Evolutionary conservation across 1,284 basidiomycete genomes (phyloP), one percentile per base, ranked within the genome.

Genomic region (Boletellus deceptivus): DNA sequence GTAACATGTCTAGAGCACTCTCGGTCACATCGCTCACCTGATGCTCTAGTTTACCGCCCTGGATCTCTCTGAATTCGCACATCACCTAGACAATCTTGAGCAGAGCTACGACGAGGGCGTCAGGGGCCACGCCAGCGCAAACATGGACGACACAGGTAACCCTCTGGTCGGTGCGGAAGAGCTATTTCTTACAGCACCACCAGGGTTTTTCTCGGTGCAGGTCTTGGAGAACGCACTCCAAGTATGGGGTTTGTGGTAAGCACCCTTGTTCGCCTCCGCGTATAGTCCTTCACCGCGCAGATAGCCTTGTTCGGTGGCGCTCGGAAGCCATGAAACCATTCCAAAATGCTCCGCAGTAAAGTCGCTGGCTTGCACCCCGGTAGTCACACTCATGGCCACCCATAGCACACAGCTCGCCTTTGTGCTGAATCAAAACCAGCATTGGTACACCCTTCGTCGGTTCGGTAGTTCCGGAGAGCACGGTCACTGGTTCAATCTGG

Each of bases 401-500:
- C 34, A 11, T 56, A 94, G 93, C 59, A 77, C 79, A 5, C 90
- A 95, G 70, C 79, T 90, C 25, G 94, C 84, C 2, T 98, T 95
- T 69, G 86, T 98, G 52, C 79, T 98, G 42, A 93, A 98, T 67
- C 80, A 89, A 45, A 75, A 86, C 36, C 84, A 89, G 48, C 93
- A 96, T 65, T 97, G 93, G 93, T 91, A 91, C 66, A 84, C 91
- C 1, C 75, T 96, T 20, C 85, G 93, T 35, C 83, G 90, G 20
- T 96, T 95, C 63, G 91, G 89, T 41, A 61, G 71, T 17, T 70
- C 73, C 20, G 57, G 58, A 16, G 78, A 83, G 62, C 69, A 75
- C 35, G 80, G 82, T 3, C 84, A 86, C 62, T 97, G 93, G 91
- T 97, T 92, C 74, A 94, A 96, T 69, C 77, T 98, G 22, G 92